Percentiles rank a stretch among this genome's conserved stretches.
Evolutionary conservation across 2,329 filamentous ascomycete genomes (phyloP).

Genomic region (Sclerotinia subarctica): DNA sequence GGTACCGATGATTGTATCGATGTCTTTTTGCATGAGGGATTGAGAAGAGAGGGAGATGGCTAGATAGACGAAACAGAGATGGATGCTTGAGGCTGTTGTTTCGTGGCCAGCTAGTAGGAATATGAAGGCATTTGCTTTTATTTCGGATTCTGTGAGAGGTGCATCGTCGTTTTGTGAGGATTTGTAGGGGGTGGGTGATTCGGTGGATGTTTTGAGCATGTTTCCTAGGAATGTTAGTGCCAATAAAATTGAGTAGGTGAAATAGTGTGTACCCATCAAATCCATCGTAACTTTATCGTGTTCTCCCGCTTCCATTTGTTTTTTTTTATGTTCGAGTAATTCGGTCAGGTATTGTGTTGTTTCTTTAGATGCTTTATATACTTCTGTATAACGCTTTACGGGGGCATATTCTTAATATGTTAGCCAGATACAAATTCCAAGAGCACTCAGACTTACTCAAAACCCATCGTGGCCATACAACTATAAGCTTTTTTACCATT

Average conservation of each 20-base stretch:
- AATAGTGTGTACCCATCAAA: constrained; percentile 25
- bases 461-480: constrained; percentile 44
- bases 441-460: constrained; percentile 36
- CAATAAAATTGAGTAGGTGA: neutral
- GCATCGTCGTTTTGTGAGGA: constrained; percentile 11
- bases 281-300: constrained; percentile 31
- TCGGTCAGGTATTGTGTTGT: constrained; percentile 52
- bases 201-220: constrained; percentile 30
- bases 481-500: neutral
- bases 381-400: constrained; percentile 43
- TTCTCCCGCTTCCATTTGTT: constrained; percentile 29
- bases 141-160: constrained; percentile 32
- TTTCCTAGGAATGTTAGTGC: constrained; percentile 18
- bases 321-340: constrained; percentile 42
- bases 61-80: constrained; percentile 35
- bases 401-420: constrained; percentile 35
- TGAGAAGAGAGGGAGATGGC: constrained; percentile 29
- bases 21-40: constrained; percentile 30
- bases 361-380: constrained; percentile 44
- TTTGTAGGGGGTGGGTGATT: constrained; percentile 9
- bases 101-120: constrained; percentile 39
- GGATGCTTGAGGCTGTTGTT: constrained; percentile 37
- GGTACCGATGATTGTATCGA: constrained; percentile 33
- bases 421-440: neutral
- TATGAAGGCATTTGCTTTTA: constrained; percentile 38